Evolutionary conservation across 768 basidiomycete genomes (phyloP), one percentile per base, ranked within the genome.

Genomic region (Mycena vitilis): DNA sequence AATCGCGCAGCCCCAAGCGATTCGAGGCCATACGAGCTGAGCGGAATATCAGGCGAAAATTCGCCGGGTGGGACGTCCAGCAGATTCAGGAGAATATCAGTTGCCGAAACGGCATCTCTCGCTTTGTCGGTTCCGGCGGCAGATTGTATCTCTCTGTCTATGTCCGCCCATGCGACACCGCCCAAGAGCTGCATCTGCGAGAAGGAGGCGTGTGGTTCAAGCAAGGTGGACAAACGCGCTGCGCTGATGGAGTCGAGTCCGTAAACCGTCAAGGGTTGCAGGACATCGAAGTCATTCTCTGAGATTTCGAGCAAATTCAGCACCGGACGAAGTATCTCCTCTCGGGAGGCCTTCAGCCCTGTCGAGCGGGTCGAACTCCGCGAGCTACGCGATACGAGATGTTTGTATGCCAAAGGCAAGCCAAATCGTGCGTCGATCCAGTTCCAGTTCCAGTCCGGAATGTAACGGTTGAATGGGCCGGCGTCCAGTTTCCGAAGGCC

Each of bases 11-110:
- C 79, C 20, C 75, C 71, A 7, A 79, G 71, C 0, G 78, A 79
- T 61, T 81, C 79, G 11, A 80, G 60, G 16, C 79, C 79, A 36
- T 80, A 80, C 0, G 75, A 62, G 11, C 73, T 77, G 44, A 80
- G 72, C 12, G 79, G 79, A 15, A 77, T 69, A 20, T 78, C 75
- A 1, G 66, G 49, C 10, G 74, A 73, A 34, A 80, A 73, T 23
- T 79, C 77, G n/a, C 74, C 74, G 2, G 45, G 36, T 3, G 71
- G 45, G 20, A 80, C 60, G 45, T 73, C 75, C 3, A 80, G 51
- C 34, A 71, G 49, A 6, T 63, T 53, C 11, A 73, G 69, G 36
- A 76, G 66, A 20, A 73, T 68, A 10, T 12, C 6, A 22, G 18
- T 55, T 1, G 34, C 42, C 38, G 56, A 30, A 30, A 30, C 5